Base-by-base conservation (phyloP, 768 basidiomycete species). In the Sarcodon sp. region DNA sequence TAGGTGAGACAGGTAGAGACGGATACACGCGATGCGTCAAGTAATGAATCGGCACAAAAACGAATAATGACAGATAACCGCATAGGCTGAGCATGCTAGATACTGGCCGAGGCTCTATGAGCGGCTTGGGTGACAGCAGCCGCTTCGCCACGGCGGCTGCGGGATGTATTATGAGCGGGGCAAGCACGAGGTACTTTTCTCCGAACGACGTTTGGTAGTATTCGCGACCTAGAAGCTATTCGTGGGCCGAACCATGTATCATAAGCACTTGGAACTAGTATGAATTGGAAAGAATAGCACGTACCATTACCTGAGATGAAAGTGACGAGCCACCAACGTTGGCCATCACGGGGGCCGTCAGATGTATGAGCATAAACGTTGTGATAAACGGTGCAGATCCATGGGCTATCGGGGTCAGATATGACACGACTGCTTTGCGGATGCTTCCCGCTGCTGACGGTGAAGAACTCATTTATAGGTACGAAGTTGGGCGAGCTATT, bases 171-270 rank as follows among this genome's bases (percentile, higher is more conserved):
- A 66, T 65, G n/a, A 93, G 63, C 0, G 89, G 88, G 1, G 66
- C 64, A 33, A 85, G 66, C 8, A 91, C 67, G 10, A 90, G 75
- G 38, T 76, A 75, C 36, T 69, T 75, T 61, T 92, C 87, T 16
- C 76, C 75, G 46, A 80, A 70, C 0, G 65, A 48, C 0, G 82
- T 84, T 59, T 91, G 87, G 61, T 93, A 92, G 63, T 88, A 89
- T 64, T 89, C 88, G 47, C 88, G 67, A 8, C 87, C 86, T 10
- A 93, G 68, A 39, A 92, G 67, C 87, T 91, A 54, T 7, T 38
- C 13, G 34, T 31, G 10, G 10, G 13, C 4, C 2, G 39, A 37
- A 38, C 9, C 27, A 10, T 13, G 6, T 16, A 32, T 34, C 27
- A 9, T 39, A 34, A 33, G n/a, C 21, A 21, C 18, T 15, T n/a